phyloP scores from a whole-genome alignment of 1,284 basidiomycete genomes.

The Leccinum ponderosum region DNA sequence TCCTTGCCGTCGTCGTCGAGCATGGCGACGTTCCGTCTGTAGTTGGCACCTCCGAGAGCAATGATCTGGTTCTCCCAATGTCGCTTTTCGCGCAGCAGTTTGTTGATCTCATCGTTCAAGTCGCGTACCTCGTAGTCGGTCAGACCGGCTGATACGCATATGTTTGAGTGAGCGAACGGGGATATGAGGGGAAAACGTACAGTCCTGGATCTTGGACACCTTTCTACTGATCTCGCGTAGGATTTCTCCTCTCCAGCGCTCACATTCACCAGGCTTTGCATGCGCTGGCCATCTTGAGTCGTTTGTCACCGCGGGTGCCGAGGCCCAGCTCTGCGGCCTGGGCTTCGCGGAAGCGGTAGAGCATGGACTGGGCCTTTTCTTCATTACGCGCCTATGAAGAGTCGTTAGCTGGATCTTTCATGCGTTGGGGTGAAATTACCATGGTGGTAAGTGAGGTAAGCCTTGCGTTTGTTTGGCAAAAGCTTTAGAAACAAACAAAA shows the following conservation, averaged over 20 bases:
- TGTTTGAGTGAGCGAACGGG: background rate
- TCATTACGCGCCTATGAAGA: slow-evolving; percentile 84
- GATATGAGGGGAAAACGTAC: slow-evolving; percentile 46
- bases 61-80: slow-evolving; percentile 99
- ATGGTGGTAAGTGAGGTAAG: slow-evolving; percentile 8
- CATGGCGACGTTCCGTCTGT: slow-evolving; percentile 89
- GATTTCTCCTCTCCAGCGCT: slow-evolving; percentile 95
- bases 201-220: slow-evolving; percentile 96
- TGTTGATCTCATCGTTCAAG: slow-evolving; percentile 96
- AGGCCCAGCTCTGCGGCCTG: slow-evolving; percentile 95
- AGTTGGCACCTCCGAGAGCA: slow-evolving; percentile 94
- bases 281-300: slow-evolving; percentile 87
- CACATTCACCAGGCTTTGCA: slow-evolving; percentile 92
- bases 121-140: slow-evolving; percentile 95
- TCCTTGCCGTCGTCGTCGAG: slow-evolving; percentile 92
- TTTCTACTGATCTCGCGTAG: slow-evolving; percentile 93
- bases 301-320: slow-evolving; percentile 74
- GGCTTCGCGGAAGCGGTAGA: slow-evolving; percentile 97
- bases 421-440: slow-evolving; percentile 4
- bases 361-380: slow-evolving; percentile 97
- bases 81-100: slow-evolving; percentile 89
- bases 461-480: slow-evolving; percentile 26
- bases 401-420: background rate
- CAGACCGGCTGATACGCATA: slow-evolving; percentile 66
- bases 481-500: slow-evolving; percentile 16